Evolutionary conservation across 768 basidiomycete genomes (phyloP).

Genomic region (Russula sp.): DNA sequence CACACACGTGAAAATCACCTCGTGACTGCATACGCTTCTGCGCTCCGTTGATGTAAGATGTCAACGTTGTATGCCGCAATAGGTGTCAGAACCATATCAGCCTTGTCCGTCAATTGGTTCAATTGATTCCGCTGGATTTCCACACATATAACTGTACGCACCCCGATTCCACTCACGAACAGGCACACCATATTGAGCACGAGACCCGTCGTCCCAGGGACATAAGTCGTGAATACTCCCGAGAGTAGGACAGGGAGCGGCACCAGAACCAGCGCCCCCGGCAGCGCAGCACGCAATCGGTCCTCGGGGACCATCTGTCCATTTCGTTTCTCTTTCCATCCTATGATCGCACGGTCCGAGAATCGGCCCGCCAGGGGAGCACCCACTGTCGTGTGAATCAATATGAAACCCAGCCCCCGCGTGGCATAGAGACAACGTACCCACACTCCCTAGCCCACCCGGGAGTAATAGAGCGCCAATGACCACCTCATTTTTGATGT

Average conservation of each 20-base stretch:
- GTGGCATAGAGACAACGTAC: constrained; percentile 33
- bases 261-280: constrained; percentile 42
- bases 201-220: constrained; percentile 46
- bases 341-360: constrained; percentile 49
- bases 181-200: constrained; percentile 47
- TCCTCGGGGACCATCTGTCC: constrained; percentile 67
- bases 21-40: constrained; percentile 55
- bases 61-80: constrained; percentile 55
- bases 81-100: constrained; percentile 52
- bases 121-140: background rate
- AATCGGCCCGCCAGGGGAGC: constrained; percentile 53
- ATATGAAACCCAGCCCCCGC: background rate
- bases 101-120: constrained; percentile 32
- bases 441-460: constrained; percentile 51
- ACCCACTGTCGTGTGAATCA: constrained; percentile 39
- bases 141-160: constrained; percentile 29
- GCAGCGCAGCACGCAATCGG: constrained; percentile 48
- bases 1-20: constrained; percentile 35
- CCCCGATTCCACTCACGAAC: constrained; percentile 61
- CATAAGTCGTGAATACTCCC: constrained; percentile 47
- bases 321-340: constrained; percentile 43
- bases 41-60: constrained; percentile 52
- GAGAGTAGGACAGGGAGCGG: constrained; percentile 47
- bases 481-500: constrained; percentile 49
- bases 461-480: constrained; percentile 59